Evolutionary conservation across 75 land plant species (phyloP).

Genomic region (Pseudotsuga menziesii): DNA sequence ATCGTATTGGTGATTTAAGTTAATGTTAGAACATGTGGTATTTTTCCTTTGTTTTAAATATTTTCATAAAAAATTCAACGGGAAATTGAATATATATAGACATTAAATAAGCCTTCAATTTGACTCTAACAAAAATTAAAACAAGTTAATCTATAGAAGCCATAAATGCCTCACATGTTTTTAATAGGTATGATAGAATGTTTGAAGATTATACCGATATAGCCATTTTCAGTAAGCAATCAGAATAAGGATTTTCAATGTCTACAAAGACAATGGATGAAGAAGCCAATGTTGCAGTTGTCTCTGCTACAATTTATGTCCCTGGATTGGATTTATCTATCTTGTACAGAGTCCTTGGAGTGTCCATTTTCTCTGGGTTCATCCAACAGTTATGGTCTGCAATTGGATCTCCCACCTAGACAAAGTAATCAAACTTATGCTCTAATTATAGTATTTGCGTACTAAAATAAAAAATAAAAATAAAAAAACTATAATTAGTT

Average conservation of each 20-base stretch:
- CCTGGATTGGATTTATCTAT: slow-evolving; percentile 25
- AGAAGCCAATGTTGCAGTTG: slow-evolving; percentile 88
- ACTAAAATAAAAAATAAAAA: too few relatives aligned
- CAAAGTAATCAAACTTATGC: background rate
- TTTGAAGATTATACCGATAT: slow-evolving; percentile 33
- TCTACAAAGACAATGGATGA: slow-evolving; percentile 66
- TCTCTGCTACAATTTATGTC: slow-evolving; percentile 52
- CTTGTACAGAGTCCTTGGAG: slow-evolving; percentile 25
- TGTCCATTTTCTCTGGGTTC: slow-evolving; percentile 46
- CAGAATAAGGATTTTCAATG: slow-evolving; percentile 43
- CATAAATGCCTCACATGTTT: background rate
- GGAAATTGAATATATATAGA: background rate
- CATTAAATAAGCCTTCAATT: background rate
- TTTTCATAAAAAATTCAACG: background rate
- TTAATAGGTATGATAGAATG: background rate
- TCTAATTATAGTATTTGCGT: background rate
- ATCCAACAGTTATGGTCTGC: slow-evolving; percentile 44
- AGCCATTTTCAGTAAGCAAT: slow-evolving; percentile 64
- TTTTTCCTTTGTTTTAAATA: too few relatives aligned
- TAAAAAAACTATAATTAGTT: too few relatives aligned
- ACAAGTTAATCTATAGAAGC: background rate
- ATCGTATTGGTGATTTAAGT: too few relatives aligned
- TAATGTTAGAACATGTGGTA: too few relatives aligned
- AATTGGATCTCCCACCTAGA: slow-evolving; percentile 38
- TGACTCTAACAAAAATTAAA: background rate